phyloP scores from a whole-genome alignment of 495 filamentous ascomycete genomes.

The Daldinia caldariorum region DNA sequence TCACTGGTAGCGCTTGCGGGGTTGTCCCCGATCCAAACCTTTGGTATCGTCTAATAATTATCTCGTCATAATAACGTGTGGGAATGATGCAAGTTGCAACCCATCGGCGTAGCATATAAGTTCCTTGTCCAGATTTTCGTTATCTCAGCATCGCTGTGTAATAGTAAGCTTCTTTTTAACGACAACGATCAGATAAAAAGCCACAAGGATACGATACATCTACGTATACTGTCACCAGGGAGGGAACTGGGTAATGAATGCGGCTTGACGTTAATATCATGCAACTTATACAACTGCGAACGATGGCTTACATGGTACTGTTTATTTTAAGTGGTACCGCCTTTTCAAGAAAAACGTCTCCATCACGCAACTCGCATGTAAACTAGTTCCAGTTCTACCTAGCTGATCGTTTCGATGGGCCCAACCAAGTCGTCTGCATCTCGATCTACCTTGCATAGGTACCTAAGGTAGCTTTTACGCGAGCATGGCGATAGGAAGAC shows the following conservation, averaged over 20 bases:
- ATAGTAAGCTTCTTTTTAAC: conserved; percentile 29
- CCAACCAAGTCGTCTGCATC: neutral
- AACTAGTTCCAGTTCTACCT: neutral
- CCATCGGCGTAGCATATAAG: conserved; percentile 14
- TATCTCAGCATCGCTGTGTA: neutral
- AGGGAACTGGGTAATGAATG: conserved; percentile 16
- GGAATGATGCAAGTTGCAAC: conserved; percentile 13
- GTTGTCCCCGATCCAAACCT: conserved; percentile 24
- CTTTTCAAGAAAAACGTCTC: conserved; percentile 1
- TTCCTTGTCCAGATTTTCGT: conserved; percentile 6
- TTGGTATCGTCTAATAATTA: conserved; percentile 1
- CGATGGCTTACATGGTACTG: conserved; percentile 3
- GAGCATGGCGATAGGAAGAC: neutral
- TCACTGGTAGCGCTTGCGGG: conserved; percentile 26
- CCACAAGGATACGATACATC: neutral
- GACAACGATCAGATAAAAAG: neutral
- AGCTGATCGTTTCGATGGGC: neutral
- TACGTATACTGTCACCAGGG: neutral
- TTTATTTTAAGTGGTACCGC: conserved; percentile 1
- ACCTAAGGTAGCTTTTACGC: neutral
- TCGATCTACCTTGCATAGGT: neutral
- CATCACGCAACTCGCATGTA: conserved; percentile 20
- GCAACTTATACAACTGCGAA: conserved; percentile 11
- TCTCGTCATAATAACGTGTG: neutral
- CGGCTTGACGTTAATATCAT: conserved; percentile 19